Percentiles rank a stretch among this genome's conserved stretches.
Conservation (phyloP, 495 filamentous ascomycete species). For the Astrothelium macrocarpum region DNA sequence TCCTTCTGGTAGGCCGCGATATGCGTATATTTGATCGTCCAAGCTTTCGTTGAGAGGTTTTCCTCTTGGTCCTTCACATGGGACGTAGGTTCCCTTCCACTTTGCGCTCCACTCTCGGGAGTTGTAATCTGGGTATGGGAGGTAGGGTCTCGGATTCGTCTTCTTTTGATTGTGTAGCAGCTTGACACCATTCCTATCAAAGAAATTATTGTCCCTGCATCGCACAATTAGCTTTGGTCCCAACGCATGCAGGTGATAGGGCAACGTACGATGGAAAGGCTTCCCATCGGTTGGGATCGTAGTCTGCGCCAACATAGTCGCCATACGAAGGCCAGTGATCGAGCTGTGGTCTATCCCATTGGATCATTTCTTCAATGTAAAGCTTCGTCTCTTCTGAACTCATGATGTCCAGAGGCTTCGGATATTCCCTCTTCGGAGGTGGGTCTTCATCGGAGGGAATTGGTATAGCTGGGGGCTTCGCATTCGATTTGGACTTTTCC, state of each 20-base stretch:
- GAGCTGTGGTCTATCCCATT: constrained; percentile 21
- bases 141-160: constrained; percentile 25
- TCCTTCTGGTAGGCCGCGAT: constrained; percentile 29
- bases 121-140: constrained; percentile 46
- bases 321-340: constrained; percentile 30
- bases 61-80: constrained; percentile 42
- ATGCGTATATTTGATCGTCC: constrained; percentile 41
- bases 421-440: neutral
- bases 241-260: too few species aligned
- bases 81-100: constrained; percentile 36
- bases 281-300: constrained; percentile 35
- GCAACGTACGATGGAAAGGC: constrained; percentile 18
- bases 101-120: constrained; percentile 34
- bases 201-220: constrained; percentile 17
- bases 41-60: constrained; percentile 35
- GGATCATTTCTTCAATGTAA: constrained; percentile 25
- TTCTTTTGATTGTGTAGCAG: constrained; percentile 12
- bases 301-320: constrained; percentile 26
- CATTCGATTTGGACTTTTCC: neutral
- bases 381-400: constrained; percentile 6
- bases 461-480: neutral
- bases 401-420: neutral
- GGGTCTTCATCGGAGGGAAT: constrained; percentile 1
- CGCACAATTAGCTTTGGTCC: neutral
- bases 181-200: constrained; percentile 15